Conservation (phyloP, 331 rosid genomes). For the Arachis monticola region DNA sequence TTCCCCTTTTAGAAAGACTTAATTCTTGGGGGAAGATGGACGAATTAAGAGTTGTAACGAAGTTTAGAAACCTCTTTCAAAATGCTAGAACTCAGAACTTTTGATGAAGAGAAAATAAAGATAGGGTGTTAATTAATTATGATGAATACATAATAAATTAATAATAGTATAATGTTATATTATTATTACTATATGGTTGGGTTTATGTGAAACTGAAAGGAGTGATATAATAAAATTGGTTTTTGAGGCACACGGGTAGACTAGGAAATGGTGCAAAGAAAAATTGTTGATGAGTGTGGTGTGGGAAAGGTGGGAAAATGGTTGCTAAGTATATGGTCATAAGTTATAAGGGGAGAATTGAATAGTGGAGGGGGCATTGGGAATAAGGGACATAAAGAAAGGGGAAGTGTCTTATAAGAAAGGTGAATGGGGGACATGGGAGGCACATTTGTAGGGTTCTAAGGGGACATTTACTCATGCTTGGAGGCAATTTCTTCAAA, state of each 20-base stretch:
- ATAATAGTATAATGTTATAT: background rate
- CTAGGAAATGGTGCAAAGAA: conserved; percentile 63
- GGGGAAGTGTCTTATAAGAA: conserved; percentile 47
- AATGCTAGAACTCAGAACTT: too few species aligned
- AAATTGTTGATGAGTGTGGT: conserved; percentile 14
- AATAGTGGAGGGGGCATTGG: conserved; percentile 46
- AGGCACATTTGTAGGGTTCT: conserved; percentile 61
- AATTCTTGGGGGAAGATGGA: too few species aligned
- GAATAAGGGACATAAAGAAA: conserved; percentile 44
- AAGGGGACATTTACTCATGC: conserved; percentile 62
- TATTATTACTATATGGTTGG: background rate
- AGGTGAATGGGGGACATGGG: conserved; percentile 59
- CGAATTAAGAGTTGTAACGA: too few species aligned
- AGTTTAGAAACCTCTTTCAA: too few species aligned
- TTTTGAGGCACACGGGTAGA: conserved; percentile 65
- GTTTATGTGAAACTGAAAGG: conserved; percentile 10
- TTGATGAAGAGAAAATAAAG: background rate
- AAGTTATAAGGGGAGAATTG: conserved; percentile 5
- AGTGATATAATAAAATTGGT: background rate
- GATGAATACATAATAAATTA: background rate
- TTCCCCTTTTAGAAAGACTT: too few species aligned
- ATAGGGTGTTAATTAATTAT: background rate
- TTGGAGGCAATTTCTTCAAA: conserved; percentile 8
- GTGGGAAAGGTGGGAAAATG: background rate
- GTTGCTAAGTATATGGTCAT: background rate